These are phyloP conservation scores for Fomitopsis serialis DNA, from an alignment of 768 basidiomycete genomes.

Conservation along the genomic window DNA sequence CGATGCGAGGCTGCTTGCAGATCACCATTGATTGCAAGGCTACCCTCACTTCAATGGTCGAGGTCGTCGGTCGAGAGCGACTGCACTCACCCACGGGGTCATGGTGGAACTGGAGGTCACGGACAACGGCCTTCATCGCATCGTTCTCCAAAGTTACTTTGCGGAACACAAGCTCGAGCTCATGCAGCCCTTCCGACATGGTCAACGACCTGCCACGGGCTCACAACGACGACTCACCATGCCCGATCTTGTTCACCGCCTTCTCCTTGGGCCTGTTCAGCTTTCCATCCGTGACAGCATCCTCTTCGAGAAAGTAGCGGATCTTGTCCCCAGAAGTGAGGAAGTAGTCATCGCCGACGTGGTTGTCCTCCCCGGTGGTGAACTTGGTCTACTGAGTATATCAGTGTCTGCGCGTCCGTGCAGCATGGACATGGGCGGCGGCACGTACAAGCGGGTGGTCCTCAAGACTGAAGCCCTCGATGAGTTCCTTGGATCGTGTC, in stretches of 20 bases:
- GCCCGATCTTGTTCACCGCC: constrained; percentile 94
- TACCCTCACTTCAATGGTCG: constrained; percentile 18
- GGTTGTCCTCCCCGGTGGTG: constrained; percentile 70
- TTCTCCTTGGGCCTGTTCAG: constrained; percentile 66
- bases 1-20: constrained; percentile 89
- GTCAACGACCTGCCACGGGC: too few species aligned
- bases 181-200: constrained; percentile 66
- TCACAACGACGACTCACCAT: constrained; percentile 51
- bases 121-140: constrained; percentile 59
- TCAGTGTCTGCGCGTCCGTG: background rate
- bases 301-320: constrained; percentile 90
- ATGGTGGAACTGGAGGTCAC: constrained; percentile 75
- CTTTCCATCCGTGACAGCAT: constrained; percentile 65
- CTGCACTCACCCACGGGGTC: constrained; percentile 69
- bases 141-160: constrained; percentile 78
- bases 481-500: constrained; percentile 62
- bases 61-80: too few species aligned
- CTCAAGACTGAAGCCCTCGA: constrained; percentile 72
- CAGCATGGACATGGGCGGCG: background rate
- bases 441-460: constrained; percentile 72
- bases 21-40: constrained; percentile 95
- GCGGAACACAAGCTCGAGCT: constrained; percentile 78
- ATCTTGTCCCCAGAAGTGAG: constrained; percentile 91
- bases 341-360: constrained; percentile 93
- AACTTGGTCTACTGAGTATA: constrained; percentile 71